phyloP scores from a whole-genome alignment of 495 filamentous ascomycete genomes.

The Penicillium steckii region DNA sequence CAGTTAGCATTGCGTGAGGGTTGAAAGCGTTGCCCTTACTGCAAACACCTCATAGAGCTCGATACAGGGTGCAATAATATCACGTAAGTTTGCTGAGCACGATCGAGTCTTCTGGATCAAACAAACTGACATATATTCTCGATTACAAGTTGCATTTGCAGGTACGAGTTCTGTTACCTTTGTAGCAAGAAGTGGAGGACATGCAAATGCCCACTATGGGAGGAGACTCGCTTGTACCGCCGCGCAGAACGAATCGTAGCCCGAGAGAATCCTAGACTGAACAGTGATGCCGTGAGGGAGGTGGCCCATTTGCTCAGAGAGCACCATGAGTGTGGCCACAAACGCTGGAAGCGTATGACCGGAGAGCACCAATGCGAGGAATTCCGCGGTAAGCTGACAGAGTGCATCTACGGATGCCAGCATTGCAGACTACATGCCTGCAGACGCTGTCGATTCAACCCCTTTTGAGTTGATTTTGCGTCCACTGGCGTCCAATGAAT shows the following conservation, averaged over 20 bases:
- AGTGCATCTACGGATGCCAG: not conserved
- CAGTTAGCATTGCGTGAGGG: conserved; percentile 8
- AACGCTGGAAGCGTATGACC: not conserved
- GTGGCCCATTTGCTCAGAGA: not conserved
- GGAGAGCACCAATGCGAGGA: not conserved
- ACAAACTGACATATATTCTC: not conserved
- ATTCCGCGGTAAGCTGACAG: not conserved
- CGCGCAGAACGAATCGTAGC: not conserved
- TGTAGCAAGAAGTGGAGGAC: not conserved
- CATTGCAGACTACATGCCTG: not conserved
- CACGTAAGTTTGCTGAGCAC: conserved; percentile 17
- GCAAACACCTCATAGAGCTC: conserved; percentile 25
- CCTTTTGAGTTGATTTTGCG: not conserved
- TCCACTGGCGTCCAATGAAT: too few relatives aligned
- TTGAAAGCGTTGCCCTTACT: conserved; percentile 28
- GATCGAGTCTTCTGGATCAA: conserved; percentile 1
- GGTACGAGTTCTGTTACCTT: conserved; percentile 23
- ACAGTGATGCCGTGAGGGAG: not conserved
- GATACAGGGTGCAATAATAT: conserved; percentile 25
- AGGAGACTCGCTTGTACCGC: not conserved
- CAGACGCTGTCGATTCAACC: not conserved
- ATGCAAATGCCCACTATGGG: not conserved
- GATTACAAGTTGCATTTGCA: conserved; percentile 10
- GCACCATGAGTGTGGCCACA: not conserved
- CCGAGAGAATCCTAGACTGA: not conserved